phyloP scores from a whole-genome alignment of 108 stramenopile genomes.

The Hondaea fermentalgiana region DNA sequence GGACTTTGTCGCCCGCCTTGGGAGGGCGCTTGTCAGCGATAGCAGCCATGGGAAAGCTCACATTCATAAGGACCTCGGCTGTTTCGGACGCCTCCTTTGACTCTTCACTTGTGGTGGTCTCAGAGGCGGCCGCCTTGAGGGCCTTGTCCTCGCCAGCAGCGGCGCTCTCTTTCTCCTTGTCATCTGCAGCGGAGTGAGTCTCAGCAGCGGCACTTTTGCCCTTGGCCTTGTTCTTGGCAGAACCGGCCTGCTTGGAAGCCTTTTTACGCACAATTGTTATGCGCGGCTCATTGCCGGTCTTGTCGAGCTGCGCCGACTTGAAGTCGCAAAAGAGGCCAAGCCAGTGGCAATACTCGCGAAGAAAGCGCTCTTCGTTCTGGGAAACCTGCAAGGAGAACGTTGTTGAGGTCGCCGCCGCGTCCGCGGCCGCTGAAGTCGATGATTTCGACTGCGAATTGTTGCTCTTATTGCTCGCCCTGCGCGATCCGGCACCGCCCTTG shows the following conservation, averaged over 20 bases:
- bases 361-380: not conserved
- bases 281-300: not conserved
- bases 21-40: not conserved
- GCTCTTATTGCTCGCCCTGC: not conserved
- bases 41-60: not conserved
- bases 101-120: not conserved
- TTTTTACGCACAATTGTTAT: not conserved
- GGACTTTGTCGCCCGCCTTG: not conserved
- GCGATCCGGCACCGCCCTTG: not conserved
- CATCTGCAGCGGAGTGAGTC: too few species aligned
- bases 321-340: not conserved
- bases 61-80: not conserved
- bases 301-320: not conserved
- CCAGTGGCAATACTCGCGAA: constrained; percentile 5
- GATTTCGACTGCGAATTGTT: not conserved
- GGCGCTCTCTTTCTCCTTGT: too few species aligned
- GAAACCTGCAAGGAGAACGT: not conserved
- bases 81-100: not conserved
- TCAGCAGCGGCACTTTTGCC: not conserved
- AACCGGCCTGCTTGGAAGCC: not conserved
- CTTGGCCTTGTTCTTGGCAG: not conserved
- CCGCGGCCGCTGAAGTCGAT: not conserved
- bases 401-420: not conserved
- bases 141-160: not conserved
- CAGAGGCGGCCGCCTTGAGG: not conserved